Base-by-base conservation (phyloP, 148 eudicot species). In the Arbutus unedo region DNA sequence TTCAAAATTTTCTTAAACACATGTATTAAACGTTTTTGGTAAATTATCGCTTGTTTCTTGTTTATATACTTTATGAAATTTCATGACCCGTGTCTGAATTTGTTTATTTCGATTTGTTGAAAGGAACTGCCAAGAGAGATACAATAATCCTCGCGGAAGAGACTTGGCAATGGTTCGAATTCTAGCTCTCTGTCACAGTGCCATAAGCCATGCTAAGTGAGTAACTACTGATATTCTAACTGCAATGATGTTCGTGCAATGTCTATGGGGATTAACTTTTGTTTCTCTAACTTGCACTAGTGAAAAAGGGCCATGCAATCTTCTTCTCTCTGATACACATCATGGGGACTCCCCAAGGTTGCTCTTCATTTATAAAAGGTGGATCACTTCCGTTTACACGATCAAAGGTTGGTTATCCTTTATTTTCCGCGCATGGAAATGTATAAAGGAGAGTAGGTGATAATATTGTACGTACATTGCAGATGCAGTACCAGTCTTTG, bases 271-370 rank as follows among this genome's bases (percentile, higher is more conserved):
- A 21, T 57, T 54, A 49, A 15, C 71, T 3, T 45, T 18, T 60
- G 19, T 5, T 68, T 75, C 0, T 55, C 21, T 57, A 18, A 49
- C 62, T 56, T 84, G n/a, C 64, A 31, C 57, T 82, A 94, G 98
- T 83, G 84, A 87, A 79, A 90, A 81, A 19, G 88, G 86, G 77
- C 83, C 88, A 43, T 96, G 98, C 89, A 85, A 87, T 77, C 92
- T 96, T 77, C 74, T 96, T 83, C 90, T 96, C 79, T 91, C 98
- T 59, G 98, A 96, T 86, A 93, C 95, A 10, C 94, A 96, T 86
- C 93, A 88, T 80, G 95, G 97, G 19, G 94, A 94, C 74, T 82
- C 93, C 50, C 93, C 98, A 0, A 88, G 91, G 83, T 89, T 90
- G 84, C 85, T 90, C 43, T 94, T 89, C 86, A 87, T 96, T 77